Evolutionary conservation across 2,329 filamentous ascomycete genomes (phyloP).

Genomic region (Alternaria hordeiaustralica): DNA sequence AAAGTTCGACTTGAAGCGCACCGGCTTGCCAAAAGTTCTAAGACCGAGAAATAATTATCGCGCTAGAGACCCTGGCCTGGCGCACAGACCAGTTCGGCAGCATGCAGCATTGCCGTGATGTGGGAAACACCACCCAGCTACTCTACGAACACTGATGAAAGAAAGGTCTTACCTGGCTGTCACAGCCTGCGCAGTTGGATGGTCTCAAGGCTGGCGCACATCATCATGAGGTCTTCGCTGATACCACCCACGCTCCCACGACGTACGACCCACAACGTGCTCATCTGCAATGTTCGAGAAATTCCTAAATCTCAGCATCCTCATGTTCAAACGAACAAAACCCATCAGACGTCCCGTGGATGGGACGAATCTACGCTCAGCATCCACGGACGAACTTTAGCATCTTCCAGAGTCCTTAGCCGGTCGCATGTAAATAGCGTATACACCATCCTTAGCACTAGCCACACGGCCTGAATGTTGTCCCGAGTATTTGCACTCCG

Average conservation of each 20-base stretch:
- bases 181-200: background rate
- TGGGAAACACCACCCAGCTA: background rate
- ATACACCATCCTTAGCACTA: too few species aligned
- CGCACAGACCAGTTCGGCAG: background rate
- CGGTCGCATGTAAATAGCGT: too few species aligned
- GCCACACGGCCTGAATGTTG: too few species aligned
- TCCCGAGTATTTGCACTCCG: too few species aligned
- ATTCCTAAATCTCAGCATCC: background rate
- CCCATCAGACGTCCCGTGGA: too few species aligned
- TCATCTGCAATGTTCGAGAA: background rate
- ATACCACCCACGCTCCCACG: background rate
- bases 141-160: background rate
- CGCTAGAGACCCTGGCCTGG: constrained; percentile 8
- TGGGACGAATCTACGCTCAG: too few species aligned
- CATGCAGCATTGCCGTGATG: background rate
- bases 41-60: constrained; percentile 13
- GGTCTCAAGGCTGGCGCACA: too few species aligned
- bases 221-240: too few species aligned
- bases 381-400: too few species aligned
- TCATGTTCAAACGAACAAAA: too few species aligned
- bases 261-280: background rate
- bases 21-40: constrained; percentile 6
- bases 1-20: constrained; percentile 13
- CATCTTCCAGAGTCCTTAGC: too few species aligned
- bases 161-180: background rate